Conservation (phyloP, 2,329 filamentous ascomycete genomes). For the Hypoxylon sp. region DNA sequence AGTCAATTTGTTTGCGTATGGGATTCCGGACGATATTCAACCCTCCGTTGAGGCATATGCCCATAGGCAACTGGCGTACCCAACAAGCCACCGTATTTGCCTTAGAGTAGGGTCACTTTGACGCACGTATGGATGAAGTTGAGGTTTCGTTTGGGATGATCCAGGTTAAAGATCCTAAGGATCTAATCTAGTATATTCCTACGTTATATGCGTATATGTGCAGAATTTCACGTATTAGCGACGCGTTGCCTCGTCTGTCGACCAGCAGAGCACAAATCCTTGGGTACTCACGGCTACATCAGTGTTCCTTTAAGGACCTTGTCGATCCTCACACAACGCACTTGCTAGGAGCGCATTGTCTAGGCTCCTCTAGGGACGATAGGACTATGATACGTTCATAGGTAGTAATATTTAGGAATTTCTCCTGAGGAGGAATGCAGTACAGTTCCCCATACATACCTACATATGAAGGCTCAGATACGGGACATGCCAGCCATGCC, state of each 20-base stretch:
- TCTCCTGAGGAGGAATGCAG: neutral
- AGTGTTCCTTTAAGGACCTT: slow-evolving; percentile 1
- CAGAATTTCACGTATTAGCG: neutral
- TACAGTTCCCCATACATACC: neutral
- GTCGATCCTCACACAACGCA: slow-evolving; percentile 15
- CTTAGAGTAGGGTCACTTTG: slow-evolving; percentile 11
- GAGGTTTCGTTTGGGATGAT: slow-evolving; percentile 7
- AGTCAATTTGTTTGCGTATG: neutral
- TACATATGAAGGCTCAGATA: neutral
- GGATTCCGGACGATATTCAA: neutral
- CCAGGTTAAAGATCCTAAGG: slow-evolving; percentile 23
- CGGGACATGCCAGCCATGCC: neutral
- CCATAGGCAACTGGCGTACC: neutral
- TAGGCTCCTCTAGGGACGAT: neutral
- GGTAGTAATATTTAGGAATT: neutral
- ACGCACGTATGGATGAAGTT: slow-evolving; percentile 13
- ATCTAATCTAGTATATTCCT: slow-evolving; percentile 12
- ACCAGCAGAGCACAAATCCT: neutral
- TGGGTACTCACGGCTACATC: neutral
- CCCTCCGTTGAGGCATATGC: slow-evolving; percentile 3
- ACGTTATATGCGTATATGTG: neutral
- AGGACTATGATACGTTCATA: slow-evolving; percentile 5
- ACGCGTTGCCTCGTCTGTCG: neutral
- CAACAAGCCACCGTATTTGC: slow-evolving; percentile 1
- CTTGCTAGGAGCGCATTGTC: slow-evolving; percentile 11